Percentiles rank a stretch among this genome's conserved stretches.
Evolutionary conservation across 768 basidiomycete species (phyloP).

Genomic region (Xerocomus spinulosus): DNA sequence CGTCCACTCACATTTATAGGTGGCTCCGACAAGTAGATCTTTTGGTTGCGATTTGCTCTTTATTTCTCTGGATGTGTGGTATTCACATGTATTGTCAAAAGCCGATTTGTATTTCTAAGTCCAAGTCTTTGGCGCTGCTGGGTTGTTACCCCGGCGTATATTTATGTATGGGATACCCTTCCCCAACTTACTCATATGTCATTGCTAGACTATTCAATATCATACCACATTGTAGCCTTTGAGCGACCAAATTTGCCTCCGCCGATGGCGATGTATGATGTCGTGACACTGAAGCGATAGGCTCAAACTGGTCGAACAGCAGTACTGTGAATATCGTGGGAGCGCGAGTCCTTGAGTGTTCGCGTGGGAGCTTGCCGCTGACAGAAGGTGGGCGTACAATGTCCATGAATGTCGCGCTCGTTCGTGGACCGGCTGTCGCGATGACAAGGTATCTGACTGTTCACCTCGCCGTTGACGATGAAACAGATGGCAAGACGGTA

Average conservation of each 20-base stretch:
- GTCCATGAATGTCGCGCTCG: background rate
- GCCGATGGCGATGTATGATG: too few relatives aligned
- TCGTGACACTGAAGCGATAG: too few relatives aligned
- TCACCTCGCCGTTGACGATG: constrained; percentile 18
- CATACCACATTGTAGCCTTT: constrained; percentile 18
- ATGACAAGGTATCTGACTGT: constrained; percentile 4
- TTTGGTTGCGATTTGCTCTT: background rate
- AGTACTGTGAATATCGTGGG: too few relatives aligned
- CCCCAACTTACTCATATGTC: constrained; percentile 12
- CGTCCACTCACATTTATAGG: constrained; percentile 32
- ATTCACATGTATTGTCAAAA: constrained; percentile 22
- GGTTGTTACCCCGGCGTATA: constrained; percentile 10
- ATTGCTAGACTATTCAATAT: constrained; percentile 9
- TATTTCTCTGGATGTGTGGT: constrained; percentile 8
- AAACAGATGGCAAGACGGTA: constrained; percentile 22
- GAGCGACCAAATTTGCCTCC: too few relatives aligned
- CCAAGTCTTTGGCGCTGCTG: constrained; percentile 2
- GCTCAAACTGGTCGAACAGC: too few relatives aligned
- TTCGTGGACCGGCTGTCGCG: constrained; percentile 9
- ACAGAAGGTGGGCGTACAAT: background rate
- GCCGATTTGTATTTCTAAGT: constrained; percentile 25
- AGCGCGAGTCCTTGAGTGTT: too few relatives aligned
- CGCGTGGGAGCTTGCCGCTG: background rate
- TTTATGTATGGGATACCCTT: constrained; percentile 13
- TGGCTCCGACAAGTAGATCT: constrained; percentile 24